phyloP scores from a whole-genome alignment of 805 yeast species.

The Candida chauliodis region DNA sequence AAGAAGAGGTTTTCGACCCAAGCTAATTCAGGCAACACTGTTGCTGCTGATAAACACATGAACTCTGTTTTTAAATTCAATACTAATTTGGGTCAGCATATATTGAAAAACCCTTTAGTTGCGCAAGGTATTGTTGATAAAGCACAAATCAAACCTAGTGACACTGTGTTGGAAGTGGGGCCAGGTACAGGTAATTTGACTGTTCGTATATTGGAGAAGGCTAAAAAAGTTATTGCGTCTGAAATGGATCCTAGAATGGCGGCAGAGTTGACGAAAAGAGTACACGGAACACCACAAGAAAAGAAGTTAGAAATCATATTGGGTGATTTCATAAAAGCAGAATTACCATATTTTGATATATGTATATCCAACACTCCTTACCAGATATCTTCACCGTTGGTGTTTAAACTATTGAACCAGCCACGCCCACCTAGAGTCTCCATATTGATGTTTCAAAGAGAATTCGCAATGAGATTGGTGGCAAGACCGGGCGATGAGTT shows the following conservation, averaged over 20 bases:
- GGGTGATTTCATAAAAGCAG: slow-evolving; percentile 96
- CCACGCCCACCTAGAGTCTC: slow-evolving; percentile 94
- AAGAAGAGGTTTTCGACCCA: slow-evolving; percentile 57
- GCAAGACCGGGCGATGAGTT: slow-evolving; percentile 96
- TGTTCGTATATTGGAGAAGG: slow-evolving; percentile 86
- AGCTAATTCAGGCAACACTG: slow-evolving; percentile 49
- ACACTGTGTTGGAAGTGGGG: slow-evolving; percentile 92
- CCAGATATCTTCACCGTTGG: slow-evolving; percentile 95
- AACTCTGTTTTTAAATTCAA: slow-evolving; percentile 93
- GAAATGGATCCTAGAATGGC: slow-evolving; percentile 99
- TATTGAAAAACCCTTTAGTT: slow-evolving; percentile 89
- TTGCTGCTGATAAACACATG: slow-evolving; percentile 65
- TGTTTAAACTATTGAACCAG: slow-evolving; percentile 84
- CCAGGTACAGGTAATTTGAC: slow-evolving; percentile 99
- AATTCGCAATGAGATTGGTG: slow-evolving; percentile 86
- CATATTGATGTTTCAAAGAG: slow-evolving; percentile 96
- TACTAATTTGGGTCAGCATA: slow-evolving; percentile 96
- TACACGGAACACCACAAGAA: slow-evolving; percentile 92
- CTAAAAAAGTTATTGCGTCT: slow-evolving; percentile 89
- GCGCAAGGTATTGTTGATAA: slow-evolving; percentile 99
- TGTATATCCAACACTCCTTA: slow-evolving; percentile 98
- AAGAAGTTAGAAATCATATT: slow-evolving; percentile 86
- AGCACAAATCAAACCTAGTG: slow-evolving; percentile 89
- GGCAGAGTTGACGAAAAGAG: slow-evolving; percentile 95
- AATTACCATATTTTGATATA: slow-evolving; percentile 89